A percentile compares a stretch with the other conserved stretches of the same genome.
phyloP scores from a whole-genome alignment of 2,329 filamentous ascomycete species.

The Lithohypha guttulata region DNA sequence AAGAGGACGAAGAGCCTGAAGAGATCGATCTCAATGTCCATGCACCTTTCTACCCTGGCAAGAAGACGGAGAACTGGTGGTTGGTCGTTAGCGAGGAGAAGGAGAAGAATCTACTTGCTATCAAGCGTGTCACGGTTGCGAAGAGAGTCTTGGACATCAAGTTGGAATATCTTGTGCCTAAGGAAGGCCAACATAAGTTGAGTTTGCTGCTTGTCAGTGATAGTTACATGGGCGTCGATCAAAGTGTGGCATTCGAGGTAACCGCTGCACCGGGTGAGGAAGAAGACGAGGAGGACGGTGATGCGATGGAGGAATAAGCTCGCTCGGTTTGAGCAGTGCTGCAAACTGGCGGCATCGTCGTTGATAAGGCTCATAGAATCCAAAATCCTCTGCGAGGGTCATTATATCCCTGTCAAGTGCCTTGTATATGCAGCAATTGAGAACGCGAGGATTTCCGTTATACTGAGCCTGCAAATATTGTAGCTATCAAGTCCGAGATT shows the following conservation, averaged over 20 bases:
- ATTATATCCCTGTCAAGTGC: too few species aligned
- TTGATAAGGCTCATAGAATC: too few species aligned
- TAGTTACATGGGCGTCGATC: constrained; percentile 92
- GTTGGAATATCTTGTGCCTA: constrained; percentile 81
- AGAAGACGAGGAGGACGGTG: constrained; percentile 73
- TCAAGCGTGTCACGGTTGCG: constrained; percentile 86
- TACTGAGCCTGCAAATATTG: too few species aligned
- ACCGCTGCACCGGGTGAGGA: constrained; percentile 88
- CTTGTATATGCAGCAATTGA: too few species aligned
- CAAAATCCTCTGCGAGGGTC: too few species aligned
- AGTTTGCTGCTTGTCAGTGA: constrained; percentile 95
- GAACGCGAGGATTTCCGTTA: too few species aligned
- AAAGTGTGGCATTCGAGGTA: constrained; percentile 81
- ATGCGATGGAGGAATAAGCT: constrained; percentile 38
- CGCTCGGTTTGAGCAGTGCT: too few species aligned
- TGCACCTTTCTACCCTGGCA: constrained; percentile 82
- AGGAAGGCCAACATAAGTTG: constrained; percentile 72
- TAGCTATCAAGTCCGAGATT: too few species aligned
- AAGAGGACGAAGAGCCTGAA: constrained; percentile 54
- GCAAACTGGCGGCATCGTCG: too few species aligned
- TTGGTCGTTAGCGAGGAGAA: constrained; percentile 88
- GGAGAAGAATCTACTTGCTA: constrained; percentile 75
- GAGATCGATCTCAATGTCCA: constrained; percentile 77
- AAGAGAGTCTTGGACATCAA: constrained; percentile 59
- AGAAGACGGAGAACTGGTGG: constrained; percentile 99